phyloP scores from a whole-genome alignment of 345 rosid species.

The Excoecaria cochinchinensis region DNA sequence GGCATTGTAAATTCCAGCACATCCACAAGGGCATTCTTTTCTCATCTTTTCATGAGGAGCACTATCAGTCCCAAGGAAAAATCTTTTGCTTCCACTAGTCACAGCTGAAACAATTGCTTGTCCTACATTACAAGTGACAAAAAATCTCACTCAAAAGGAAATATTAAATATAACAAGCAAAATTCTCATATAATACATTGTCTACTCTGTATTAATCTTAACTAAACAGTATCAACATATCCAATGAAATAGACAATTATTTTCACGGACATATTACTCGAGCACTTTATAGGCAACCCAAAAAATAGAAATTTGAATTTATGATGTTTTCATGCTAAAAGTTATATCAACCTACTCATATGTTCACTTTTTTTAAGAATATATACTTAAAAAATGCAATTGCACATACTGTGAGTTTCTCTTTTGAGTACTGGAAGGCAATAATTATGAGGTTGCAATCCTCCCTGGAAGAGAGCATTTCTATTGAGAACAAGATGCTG shows the following conservation, averaged over 20 bases:
- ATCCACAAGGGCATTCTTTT: conserved; percentile 85
- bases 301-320: neutral
- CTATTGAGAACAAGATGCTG: conserved; percentile 94
- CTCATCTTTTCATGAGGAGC: conserved; percentile 84
- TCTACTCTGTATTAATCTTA: neutral
- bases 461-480: conserved; percentile 91
- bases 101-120: conserved; percentile 84
- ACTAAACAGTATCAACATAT: neutral
- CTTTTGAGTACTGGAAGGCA: conserved; percentile 96
- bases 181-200: neutral
- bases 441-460: conserved; percentile 86
- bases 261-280: neutral
- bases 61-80: conserved; percentile 98
- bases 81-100: conserved; percentile 81
- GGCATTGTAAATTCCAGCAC: conserved; percentile 88
- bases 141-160: conserved; percentile 8
- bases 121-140: conserved; percentile 43
- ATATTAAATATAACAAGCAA: neutral
- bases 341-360: neutral
- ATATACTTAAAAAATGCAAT: neutral
- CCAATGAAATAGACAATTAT: neutral
- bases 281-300: neutral
- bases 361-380: neutral
- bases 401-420: conserved; percentile 69
- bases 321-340: neutral